Base-by-base conservation (phyloP, 805 yeast species). In the Candida peoriensis region DNA sequence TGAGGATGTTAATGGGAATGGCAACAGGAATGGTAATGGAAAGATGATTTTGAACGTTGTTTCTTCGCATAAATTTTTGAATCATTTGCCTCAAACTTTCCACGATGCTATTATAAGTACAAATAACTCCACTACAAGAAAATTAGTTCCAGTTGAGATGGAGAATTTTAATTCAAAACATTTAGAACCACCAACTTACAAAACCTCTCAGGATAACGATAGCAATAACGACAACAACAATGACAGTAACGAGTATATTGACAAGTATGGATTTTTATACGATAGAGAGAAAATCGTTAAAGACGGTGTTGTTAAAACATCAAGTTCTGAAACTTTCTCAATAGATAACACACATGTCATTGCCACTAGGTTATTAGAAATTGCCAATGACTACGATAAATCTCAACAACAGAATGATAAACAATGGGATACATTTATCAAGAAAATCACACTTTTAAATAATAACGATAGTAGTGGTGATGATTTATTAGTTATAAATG, bases 241-340 rank as follows among this genome's bases (percentile, higher is more conserved):
- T 2, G 34, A 33, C 14, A 23, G 28, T 14, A 19, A 30, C 1
- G 53, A 51, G 3, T 50, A 62, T 23, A 60, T 73, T 10, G 78
- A 73, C 48, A 57, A 66, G 42, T 72, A 64, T 50, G 79, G 79
- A 1, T 73, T 74, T 44, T 55, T 72, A 21, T 61, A 63, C 41
- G 63, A 62, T 47, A 32, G 63, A 52, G 27, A 28, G 23, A 18
- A 28, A 8, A 13, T 11, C 33, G 5, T 30, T 27, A 15, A n/a
- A 8, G 4, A 21, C 29, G 6, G 8, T 32, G 2, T 2, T 13
- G 3, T n/a, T n/a, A 28, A 13, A 18, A 21, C 28, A 5, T 20
- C 19, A 8, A 26, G 16, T 21, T n/a, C 33, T 28, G 26, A 30
- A n/a, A 12, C n/a, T 23, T 17, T 26, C 20, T 9, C 28, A 17